Base-by-base conservation (phyloP, 108 stramenopile species). In the Asterionellopsis glacialis region DNA sequence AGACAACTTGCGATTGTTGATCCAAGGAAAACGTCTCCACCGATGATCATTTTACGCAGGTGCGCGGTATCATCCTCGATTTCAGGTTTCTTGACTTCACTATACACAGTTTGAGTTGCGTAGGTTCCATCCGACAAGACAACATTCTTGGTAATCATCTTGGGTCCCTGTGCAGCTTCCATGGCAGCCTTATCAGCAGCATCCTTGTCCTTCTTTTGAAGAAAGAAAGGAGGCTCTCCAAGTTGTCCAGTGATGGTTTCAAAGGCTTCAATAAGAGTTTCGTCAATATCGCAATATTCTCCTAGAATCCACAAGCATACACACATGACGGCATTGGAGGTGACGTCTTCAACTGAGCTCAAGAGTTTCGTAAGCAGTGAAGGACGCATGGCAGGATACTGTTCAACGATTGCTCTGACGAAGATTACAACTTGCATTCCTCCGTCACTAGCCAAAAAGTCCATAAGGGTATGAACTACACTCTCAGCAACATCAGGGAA, bases 261-360 rank as follows among this genome's bases (percentile, higher is more conserved):
- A 69, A 90, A 95, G n/a, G 91, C 90, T 48, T 90, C 86, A 16
- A 58, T 57, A 45, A 88, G 65, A 24, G 81, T 74, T 47, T 90
- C 92, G 11, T 65, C 67, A 0, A 76, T 73, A 53, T 83, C 93
- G 51, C 87, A 82, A 74, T 97, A 99, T 73, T 98, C 96, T 52
- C 99, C 97, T 22, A 99, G 63, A 58, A 99, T 96, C 99, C 99
- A 99, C n/a, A 98, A 67, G 39, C 94, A 93, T 39, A 98, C 93
- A 52, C 94, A 93, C 77, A 97, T 81, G 47, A 98, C 99, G 21
- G 82, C 77, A 38, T 85, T 82, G 41, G 81, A 80, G 10, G 65
- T 69, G 28, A 99, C 91, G 51, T 96, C 94, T 57, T 80, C 78
- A 24, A 99, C 38, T 0, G 81, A 82, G 41, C 79, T 77, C 48